Conservation (phyloP, 305 asterid genomes). For the Fraxinus nigra region DNA sequence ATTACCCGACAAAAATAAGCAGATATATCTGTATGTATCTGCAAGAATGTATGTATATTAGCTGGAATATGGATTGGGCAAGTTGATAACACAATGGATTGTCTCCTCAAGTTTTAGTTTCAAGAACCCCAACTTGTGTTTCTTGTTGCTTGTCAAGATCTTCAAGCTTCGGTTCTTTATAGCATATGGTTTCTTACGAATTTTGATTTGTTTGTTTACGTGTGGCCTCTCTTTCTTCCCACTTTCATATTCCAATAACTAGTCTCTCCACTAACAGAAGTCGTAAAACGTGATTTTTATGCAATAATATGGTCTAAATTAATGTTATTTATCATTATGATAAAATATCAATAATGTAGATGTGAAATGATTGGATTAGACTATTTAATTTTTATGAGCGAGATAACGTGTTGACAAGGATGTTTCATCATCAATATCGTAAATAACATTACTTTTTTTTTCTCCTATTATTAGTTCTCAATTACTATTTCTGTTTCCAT, state of each 20-base stretch:
- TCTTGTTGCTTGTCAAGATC: neutral
- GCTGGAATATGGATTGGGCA: constrained; percentile 9
- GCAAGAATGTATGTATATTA: constrained; percentile 8
- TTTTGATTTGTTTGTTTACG: neutral
- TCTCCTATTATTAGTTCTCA: neutral
- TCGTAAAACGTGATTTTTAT: neutral
- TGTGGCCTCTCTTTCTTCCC: neutral
- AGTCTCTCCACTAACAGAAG: neutral
- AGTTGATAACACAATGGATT: constrained; percentile 27
- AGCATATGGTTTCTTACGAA: neutral
- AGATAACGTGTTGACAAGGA: too few relatives aligned
- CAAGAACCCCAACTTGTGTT: constrained; percentile 19
- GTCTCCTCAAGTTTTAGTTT: constrained; percentile 16
- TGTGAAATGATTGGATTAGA: neutral
- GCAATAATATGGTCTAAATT: neutral
- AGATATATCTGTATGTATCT: neutral
- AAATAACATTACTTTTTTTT: neutral
- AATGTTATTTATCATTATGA: too few relatives aligned
- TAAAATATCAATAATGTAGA: too few relatives aligned
- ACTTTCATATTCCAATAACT: neutral
- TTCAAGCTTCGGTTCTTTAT: neutral
- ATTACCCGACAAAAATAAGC: constrained; percentile 8
- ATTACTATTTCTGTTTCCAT: neutral
- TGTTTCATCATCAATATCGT: neutral
- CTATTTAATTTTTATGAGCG: too few relatives aligned